Evolutionary conservation across 2,329 filamentous ascomycete species (phyloP).

Genomic region (Didymella segeticola): DNA sequence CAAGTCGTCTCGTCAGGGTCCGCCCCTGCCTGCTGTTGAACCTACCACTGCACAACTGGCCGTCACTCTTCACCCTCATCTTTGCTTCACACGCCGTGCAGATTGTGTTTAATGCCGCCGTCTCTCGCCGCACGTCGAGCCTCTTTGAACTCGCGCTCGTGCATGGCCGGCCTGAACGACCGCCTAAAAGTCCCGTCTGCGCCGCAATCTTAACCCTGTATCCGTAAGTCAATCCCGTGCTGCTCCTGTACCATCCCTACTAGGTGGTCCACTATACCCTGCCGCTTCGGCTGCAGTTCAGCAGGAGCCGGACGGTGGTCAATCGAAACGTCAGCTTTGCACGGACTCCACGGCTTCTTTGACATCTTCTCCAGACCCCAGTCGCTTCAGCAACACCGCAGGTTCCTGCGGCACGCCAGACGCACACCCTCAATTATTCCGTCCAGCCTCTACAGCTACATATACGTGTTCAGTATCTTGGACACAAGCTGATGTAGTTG

Average conservation of each 20-base stretch:
- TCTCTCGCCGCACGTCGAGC: conserved; percentile 33
- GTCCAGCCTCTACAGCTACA: conserved; percentile 36
- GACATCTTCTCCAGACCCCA: conserved; percentile 42
- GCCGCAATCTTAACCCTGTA: conserved; percentile 39
- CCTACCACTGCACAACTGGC: conserved; percentile 39
- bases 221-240: conserved; percentile 40
- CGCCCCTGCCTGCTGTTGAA: conserved; percentile 32
- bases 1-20: conserved; percentile 25
- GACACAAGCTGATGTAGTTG: conserved; percentile 40
- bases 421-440: conserved; percentile 43
- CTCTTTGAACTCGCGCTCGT: conserved; percentile 28
- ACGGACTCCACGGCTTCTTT: conserved; percentile 48
- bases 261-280: conserved; percentile 32
- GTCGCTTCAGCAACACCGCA: conserved; percentile 44
- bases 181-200: conserved; percentile 34
- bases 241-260: conserved; percentile 27
- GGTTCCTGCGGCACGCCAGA: conserved; percentile 43
- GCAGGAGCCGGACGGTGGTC: conserved; percentile 43
- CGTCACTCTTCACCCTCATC: conserved; percentile 32
- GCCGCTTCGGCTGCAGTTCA: conserved; percentile 43
- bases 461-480: conserved; percentile 42
- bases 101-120: conserved; percentile 42
- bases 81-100: conserved; percentile 34
- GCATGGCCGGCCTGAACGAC: conserved; percentile 35
- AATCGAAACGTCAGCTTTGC: conserved; percentile 48